Base-by-base conservation (phyloP, 2,329 filamentous ascomycete species). In the Clarireedia monteithiana region DNA sequence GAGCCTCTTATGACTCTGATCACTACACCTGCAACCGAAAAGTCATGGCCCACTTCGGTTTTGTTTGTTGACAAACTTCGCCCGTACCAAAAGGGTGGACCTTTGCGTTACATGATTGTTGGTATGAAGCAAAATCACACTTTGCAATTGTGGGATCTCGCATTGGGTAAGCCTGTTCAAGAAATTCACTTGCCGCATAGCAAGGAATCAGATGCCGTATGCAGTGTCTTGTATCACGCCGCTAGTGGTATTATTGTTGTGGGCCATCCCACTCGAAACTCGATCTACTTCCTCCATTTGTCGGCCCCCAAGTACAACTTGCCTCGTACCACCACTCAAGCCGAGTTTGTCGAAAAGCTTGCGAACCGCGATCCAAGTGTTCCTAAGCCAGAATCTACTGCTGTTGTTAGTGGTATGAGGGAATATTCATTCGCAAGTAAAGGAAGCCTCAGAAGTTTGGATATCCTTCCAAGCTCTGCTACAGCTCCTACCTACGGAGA, bases 91-190 rank as follows among this genome's bases (percentile, higher is more conserved):
- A 96, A 94, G 74, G 86, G 88, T 58, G 87, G 88, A 67, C 91
- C 95, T 48, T 79, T 96, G 60, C 85, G 94, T 59, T 99, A 99
- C 75, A 86, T 99, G 76, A 86, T 99, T 69, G 89, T 99, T 60
- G 94, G 94, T 66, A 90, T 97, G 83, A 96, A 97, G 76, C 94
- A 99, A 72, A 99, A 99, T 73, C 94, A 99, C 74, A 95, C 92
- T 55, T 83, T 99, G 60, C 95, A 99, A 77, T 83, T 99, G 46
- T 99, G 94, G 95, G 94, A 99, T 76, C 84, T 99, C 68, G 91
- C 89, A 44, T 84, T 99, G 36, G 88, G 88, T 63, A 96, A 96
- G 74, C 89, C 91, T 30, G 94, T 99, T 39, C 92, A 99, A 71
- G 94, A 99, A 74, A 86, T 99, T 70, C 94, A 96, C 70, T 84